phyloP scores from a whole-genome alignment of 2,329 filamentous ascomycete species.

The Exophiala viscosa region DNA sequence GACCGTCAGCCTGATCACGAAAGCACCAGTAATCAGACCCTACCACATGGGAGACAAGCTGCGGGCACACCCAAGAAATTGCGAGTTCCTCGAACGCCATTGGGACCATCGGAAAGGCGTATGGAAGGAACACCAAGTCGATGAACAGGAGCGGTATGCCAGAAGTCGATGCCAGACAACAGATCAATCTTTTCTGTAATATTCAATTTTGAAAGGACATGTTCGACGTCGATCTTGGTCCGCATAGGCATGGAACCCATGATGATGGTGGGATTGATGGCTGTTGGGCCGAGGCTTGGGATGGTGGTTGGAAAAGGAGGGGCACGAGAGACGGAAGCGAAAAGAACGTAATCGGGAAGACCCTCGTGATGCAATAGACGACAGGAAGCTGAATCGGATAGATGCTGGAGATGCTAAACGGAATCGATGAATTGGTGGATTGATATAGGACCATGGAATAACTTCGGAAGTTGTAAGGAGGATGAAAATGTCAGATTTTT shows the following conservation, averaged over 20 bases:
- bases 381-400: too few relatives aligned
- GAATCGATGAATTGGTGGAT: too few relatives aligned
- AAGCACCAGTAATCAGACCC: not conserved
- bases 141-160: constrained; percentile 63
- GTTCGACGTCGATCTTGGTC: constrained; percentile 28
- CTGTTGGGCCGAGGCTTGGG: not conserved
- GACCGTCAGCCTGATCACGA: not conserved
- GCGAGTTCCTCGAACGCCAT: constrained; percentile 64
- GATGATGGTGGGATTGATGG: constrained; percentile 7
- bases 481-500: too few relatives aligned
- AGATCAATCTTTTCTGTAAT: constrained; percentile 52
- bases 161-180: constrained; percentile 63
- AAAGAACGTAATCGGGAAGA: too few relatives aligned
- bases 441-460: too few relatives aligned
- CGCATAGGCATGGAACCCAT: constrained; percentile 22
- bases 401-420: too few relatives aligned
- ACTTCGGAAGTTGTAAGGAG: too few relatives aligned
- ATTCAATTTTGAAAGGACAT: constrained; percentile 33
- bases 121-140: constrained; percentile 61
- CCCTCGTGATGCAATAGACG: too few relatives aligned
- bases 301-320: not conserved
- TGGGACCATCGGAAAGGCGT: constrained; percentile 67
- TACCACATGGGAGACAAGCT: constrained; percentile 67
- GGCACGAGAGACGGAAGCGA: not conserved
- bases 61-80: constrained; percentile 67